These are phyloP conservation scores for Paramyrothecium roridum DNA, from an alignment of 2,329 filamentous ascomycete species.

Conservation along the genomic window DNA sequence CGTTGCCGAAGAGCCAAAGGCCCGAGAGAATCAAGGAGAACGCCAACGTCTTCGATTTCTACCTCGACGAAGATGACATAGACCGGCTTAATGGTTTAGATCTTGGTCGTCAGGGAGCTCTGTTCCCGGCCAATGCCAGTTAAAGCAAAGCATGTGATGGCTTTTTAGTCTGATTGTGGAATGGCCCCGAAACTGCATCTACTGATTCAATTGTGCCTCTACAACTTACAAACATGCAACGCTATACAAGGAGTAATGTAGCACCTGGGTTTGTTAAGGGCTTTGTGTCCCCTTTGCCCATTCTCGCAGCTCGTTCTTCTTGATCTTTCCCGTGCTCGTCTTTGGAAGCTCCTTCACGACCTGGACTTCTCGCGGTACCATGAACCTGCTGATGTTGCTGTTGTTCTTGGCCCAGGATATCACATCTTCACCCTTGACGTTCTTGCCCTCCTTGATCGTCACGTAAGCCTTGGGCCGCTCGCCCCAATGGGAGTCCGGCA, in stretches of 20 bases:
- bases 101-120: conserved; percentile 20
- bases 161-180: background rate
- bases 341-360: conserved; percentile 88
- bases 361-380: conserved; percentile 73
- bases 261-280: too few species aligned
- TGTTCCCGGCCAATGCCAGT: conserved; percentile 26
- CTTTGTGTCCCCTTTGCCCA: conserved; percentile 57
- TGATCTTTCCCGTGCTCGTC: conserved; percentile 93
- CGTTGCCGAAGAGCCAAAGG: conserved; percentile 64
- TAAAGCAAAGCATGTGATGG: conserved; percentile 4
- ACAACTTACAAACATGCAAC: too few species aligned
- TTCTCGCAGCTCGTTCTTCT: conserved; percentile 88
- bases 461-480: conserved; percentile 94
- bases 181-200: background rate
- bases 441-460: conserved; percentile 69
- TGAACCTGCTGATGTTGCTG: conserved; percentile 83
- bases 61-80: conserved; percentile 57
- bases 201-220: too few species aligned
- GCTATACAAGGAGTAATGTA: too few species aligned
- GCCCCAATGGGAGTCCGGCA: conserved; percentile 88
- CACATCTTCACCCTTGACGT: conserved; percentile 52
- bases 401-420: conserved; percentile 83
- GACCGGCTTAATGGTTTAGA: conserved; percentile 22
- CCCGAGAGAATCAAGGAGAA: conserved; percentile 58
- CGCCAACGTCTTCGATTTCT: conserved; percentile 58